Base-by-base conservation (phyloP, 768 basidiomycete genomes). In the Rhizopogon sp. region DNA sequence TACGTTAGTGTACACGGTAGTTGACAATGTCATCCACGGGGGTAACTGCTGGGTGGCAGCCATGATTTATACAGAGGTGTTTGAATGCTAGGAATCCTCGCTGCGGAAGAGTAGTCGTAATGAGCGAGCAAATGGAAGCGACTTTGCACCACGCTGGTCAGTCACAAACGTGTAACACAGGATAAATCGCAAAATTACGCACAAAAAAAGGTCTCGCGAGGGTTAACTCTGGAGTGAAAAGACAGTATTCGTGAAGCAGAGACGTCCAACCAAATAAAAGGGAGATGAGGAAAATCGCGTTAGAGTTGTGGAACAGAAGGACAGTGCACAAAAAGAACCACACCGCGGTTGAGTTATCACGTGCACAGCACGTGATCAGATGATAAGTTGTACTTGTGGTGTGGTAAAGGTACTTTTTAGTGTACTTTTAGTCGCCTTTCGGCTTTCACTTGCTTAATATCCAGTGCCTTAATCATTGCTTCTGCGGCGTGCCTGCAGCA, bases 21-120 rank as follows among this genome's bases (percentile, higher is more conserved):
- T 74, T 37, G 74, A 72, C 33, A 79, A 73, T 2, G 87, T 81
- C 58, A 90, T 72, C 90, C 90, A 92, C 33, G 88, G 74, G 43
- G 90, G 90, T 50, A 82, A 76, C 56, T 76, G 70, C 67, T 91
- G 90, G 3, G 85, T 81, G 25, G 81, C 64, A 54, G 67, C 64
- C 67, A 70, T 70, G 35, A 39, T 49, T 33, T 43, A 59, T 41
- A 53, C 58, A 49, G 55, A 16, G 56, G 58, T 44, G 44, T 54
- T 54, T 31, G 37, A 47, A 49, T 58, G 54, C 16, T 40, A 44
- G 37, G 22, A 20, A 56, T 16, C 29, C 35, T 51, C 53, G 43
- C 50, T 50, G 40, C 52, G 43, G 42, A 45, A 40, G 20, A 56
- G 57, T 39, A 50, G 39, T 39, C n/a, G 49, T n/a, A 54, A 49